Evolutionary conservation across 176 grass and related monocot genomes (phyloP).

Genomic region (Secale cereale): DNA sequence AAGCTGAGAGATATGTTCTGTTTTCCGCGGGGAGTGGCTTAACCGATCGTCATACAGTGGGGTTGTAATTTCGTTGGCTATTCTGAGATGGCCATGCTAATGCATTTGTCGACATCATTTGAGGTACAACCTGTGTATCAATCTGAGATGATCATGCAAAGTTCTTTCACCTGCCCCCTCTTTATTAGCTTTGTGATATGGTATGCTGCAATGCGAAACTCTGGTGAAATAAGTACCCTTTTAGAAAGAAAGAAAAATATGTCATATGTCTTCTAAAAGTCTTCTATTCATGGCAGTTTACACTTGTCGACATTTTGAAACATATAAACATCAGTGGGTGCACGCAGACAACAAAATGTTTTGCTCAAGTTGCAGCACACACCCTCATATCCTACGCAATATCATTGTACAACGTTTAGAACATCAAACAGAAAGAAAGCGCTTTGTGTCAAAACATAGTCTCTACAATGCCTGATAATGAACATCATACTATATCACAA

Average conservation of each 20-base stretch:
- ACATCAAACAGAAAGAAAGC: neutral
- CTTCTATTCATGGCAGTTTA: neutral
- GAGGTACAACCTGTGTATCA: neutral
- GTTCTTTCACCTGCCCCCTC: neutral
- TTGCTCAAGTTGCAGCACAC: neutral
- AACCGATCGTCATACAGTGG: slow-evolving; percentile 1
- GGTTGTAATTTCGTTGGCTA: neutral
- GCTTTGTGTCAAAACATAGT: neutral
- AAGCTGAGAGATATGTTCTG: neutral
- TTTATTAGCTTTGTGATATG: neutral
- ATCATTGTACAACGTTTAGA: neutral
- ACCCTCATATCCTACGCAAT: neutral
- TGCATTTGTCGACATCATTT: neutral
- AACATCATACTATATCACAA: neutral
- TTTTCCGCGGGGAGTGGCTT: neutral
- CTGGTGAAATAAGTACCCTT: neutral
- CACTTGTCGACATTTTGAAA: neutral
- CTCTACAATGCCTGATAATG: neutral
- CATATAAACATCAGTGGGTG: neutral
- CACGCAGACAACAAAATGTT: neutral
- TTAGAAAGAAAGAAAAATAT: neutral
- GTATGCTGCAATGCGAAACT: neutral
- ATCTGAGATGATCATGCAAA: neutral
- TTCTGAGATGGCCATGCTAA: neutral
- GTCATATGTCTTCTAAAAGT: neutral